Percentiles rank a stretch among this genome's conserved stretches.
phyloP scores from a whole-genome alignment of 1,139 yeast species.

The Schwanniomyces etchellsii region DNA sequence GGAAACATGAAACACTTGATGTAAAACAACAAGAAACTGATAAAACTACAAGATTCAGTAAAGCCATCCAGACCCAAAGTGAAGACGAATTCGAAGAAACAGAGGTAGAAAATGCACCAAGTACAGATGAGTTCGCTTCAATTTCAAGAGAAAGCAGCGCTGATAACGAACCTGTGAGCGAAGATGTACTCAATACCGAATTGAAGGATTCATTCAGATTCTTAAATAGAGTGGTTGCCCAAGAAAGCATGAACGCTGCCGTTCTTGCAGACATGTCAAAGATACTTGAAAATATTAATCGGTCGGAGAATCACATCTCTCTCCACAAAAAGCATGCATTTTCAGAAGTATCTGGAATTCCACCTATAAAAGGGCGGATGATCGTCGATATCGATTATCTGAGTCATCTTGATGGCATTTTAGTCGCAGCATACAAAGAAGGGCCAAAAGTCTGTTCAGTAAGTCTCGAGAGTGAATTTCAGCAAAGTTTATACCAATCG shows the following conservation, averaged over 20 bases:
- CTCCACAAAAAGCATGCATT: constrained; percentile 1
- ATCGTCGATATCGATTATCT: constrained; percentile 39
- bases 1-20: constrained; percentile 16
- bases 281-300: not conserved
- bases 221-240: constrained; percentile 11
- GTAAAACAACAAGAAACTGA: too few relatives aligned
- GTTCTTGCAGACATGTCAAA: constrained; percentile 9
- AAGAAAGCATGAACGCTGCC: constrained; percentile 8
- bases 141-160: not conserved
- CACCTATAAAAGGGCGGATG: constrained; percentile 12
- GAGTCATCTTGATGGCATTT: constrained; percentile 32
- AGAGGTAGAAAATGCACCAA: constrained; percentile 9
- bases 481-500: constrained; percentile 7
- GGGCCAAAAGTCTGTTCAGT: not conserved
- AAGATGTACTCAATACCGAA: constrained; percentile 7
- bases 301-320: not conserved
- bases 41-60: too few relatives aligned
- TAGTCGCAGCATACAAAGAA: constrained; percentile 29
- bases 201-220: constrained; percentile 15
- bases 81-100: constrained; percentile 4
- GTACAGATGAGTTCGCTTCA: not conserved
- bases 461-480: not conserved
- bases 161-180: constrained; percentile 2
- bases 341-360: constrained; percentile 1
- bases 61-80: not conserved